Evolutionary conservation across 1,284 basidiomycete genomes (phyloP).

Genomic region (Fomes fomentarius): DNA sequence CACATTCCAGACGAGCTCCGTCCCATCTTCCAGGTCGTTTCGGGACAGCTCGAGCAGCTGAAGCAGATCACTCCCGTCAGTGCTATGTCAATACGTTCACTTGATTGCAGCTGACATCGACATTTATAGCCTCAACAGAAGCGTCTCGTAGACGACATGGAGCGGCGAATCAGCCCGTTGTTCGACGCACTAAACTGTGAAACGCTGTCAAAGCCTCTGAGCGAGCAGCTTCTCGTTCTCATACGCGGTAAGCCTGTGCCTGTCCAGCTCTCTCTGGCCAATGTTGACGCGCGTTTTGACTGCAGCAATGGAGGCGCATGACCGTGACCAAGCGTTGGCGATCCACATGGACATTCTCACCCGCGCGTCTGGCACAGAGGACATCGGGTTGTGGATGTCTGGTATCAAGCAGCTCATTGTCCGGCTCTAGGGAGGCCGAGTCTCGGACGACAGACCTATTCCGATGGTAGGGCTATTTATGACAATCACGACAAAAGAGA

Average conservation of each 20-base stretch:
- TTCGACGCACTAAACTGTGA: constrained; percentile 95
- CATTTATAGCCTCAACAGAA: constrained; percentile 72
- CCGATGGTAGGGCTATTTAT: constrained; percentile 13
- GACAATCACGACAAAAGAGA: constrained; percentile 22
- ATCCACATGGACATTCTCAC: constrained; percentile 85
- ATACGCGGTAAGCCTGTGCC: constrained; percentile 58
- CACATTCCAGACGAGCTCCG: constrained; percentile 82
- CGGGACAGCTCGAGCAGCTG: constrained; percentile 62
- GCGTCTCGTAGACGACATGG: constrained; percentile 86
- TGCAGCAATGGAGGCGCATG: constrained; percentile 74
- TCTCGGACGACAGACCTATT: background rate
- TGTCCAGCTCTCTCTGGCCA: constrained; percentile 1
- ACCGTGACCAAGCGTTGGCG: constrained; percentile 70
- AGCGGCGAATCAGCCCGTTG: constrained; percentile 83
- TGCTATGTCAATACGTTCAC: constrained; percentile 17
- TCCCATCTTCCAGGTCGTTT: constrained; percentile 73
- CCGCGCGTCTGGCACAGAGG: constrained; percentile 73
- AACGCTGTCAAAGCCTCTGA: constrained; percentile 72
- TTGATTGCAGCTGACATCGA: constrained; percentile 5
- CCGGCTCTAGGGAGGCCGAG: constrained; percentile 43
- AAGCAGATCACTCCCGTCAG: constrained; percentile 75
- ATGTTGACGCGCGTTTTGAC: constrained; percentile 1
- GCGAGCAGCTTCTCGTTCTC: constrained; percentile 71
- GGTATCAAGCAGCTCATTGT: constrained; percentile 84
- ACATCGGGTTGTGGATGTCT: constrained; percentile 88